Evolutionary conservation across 208 protist genomes (phyloP).

Genomic region (Acanthamoeba polyphaga): DNA sequence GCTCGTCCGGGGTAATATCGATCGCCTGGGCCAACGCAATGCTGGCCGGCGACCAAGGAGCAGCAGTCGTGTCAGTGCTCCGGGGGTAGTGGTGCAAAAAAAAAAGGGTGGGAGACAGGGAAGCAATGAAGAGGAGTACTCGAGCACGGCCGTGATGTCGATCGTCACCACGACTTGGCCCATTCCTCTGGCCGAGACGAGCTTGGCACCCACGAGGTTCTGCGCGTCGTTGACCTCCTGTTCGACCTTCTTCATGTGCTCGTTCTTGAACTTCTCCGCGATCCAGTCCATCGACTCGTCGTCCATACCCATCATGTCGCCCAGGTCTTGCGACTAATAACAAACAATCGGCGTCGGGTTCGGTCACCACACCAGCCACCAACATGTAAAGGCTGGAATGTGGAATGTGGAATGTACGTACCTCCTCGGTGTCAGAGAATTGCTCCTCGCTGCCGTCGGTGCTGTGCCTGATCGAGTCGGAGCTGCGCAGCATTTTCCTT

Average conservation of each 20-base stretch:
- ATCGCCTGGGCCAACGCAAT: background rate
- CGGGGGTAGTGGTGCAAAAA: no score
- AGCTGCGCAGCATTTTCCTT: conserved; percentile 9
- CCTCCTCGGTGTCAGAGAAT: background rate
- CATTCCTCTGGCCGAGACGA: background rate
- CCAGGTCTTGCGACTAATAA: background rate
- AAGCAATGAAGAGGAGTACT: no score
- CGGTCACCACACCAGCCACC: no score
- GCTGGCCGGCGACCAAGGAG: background rate
- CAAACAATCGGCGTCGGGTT: no score
- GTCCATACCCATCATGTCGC: background rate
- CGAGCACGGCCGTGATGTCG: background rate
- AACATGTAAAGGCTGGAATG: no score
- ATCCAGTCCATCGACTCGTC: background rate
- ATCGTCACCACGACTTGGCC: background rate
- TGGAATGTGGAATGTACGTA: no score
- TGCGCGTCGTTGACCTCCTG: conserved; percentile 5
- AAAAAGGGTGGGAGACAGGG: no score
- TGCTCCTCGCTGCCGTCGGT: background rate
- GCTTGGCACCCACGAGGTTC: background rate
- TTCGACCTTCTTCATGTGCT: background rate
- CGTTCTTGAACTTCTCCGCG: background rate
- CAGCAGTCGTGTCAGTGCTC: no score
- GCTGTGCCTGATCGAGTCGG: background rate
- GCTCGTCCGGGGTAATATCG: conserved; percentile 11